phyloP scores from a whole-genome alignment of 495 filamentous ascomycete genomes.

The Aspergillus haitiensis region DNA sequence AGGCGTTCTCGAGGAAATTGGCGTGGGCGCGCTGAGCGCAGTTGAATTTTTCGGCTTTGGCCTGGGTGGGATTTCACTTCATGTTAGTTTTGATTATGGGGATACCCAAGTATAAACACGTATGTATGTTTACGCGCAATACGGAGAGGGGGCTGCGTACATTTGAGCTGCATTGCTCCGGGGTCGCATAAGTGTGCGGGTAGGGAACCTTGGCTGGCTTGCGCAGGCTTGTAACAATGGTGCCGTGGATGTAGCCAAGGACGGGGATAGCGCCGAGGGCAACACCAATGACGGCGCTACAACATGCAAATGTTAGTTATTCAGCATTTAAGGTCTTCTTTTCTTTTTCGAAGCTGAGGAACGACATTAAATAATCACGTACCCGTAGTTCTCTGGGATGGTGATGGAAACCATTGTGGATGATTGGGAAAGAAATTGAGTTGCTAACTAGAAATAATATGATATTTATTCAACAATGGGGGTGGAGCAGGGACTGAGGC shows the following conservation, averaged over 20 bases:
- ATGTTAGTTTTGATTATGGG: too few species aligned
- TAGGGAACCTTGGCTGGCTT: slow-evolving; percentile 57
- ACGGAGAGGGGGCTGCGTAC: slow-evolving; percentile 24
- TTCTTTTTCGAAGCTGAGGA: not conserved
- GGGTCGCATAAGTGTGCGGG: slow-evolving; percentile 63
- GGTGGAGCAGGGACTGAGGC: not conserved
- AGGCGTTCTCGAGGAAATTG: slow-evolving; percentile 68
- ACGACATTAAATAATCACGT: slow-evolving; percentile 13
- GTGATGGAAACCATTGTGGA: slow-evolving; percentile 43
- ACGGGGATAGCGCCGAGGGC: slow-evolving; percentile 55
- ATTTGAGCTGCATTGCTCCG: slow-evolving; percentile 56
- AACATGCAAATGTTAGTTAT: not conserved
- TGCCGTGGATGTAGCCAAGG: slow-evolving; percentile 59
- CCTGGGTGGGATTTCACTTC: slow-evolving; percentile 20
- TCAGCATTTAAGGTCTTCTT: not conserved
- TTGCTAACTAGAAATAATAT: too few species aligned
- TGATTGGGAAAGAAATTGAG: slow-evolving; percentile 1
- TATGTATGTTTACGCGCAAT: not conserved
- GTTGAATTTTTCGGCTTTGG: slow-evolving; percentile 55
- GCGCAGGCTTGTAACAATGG: slow-evolving; percentile 47
- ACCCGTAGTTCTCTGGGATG: slow-evolving; percentile 54
- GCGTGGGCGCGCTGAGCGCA: slow-evolving; percentile 72
- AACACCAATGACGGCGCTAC: slow-evolving; percentile 59
- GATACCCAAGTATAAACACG: too few species aligned
- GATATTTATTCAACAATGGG: not conserved